Percentiles rank a stretch among this genome's conserved stretches.
Conservation (phyloP, 2,329 filamentous ascomycete species). For the Exserohilum rostratum region DNA sequence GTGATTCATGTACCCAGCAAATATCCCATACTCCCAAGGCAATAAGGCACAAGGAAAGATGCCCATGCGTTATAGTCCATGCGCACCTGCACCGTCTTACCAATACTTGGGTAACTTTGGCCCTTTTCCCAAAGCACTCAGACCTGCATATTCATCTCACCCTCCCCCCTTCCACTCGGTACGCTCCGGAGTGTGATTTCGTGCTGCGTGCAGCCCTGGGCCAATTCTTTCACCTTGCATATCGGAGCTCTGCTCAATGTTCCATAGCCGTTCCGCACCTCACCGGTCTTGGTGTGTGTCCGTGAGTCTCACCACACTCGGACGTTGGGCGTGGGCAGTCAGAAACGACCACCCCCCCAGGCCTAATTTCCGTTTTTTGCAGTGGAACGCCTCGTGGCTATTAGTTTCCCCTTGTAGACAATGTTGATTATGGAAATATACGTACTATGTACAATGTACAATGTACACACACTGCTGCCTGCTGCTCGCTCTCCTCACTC, state of each 20-base stretch:
- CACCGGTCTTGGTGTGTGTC: not conserved
- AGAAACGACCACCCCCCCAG: not conserved
- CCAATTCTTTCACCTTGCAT: too few relatives aligned
- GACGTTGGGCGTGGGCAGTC: not conserved
- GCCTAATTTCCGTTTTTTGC: not conserved
- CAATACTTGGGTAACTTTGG: not conserved
- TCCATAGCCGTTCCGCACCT: not conserved
- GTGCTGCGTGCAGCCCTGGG: not conserved
- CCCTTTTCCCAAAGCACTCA: not conserved
- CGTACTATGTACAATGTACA: too few relatives aligned
- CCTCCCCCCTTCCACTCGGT: not conserved
- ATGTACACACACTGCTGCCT: too few relatives aligned
- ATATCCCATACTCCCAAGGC: not conserved
- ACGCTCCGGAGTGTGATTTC: conserved; percentile 1
- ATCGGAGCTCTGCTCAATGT: not conserved
- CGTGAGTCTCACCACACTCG: not conserved
- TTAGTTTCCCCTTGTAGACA: too few relatives aligned
- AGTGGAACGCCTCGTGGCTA: too few relatives aligned
- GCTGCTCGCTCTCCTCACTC: not conserved
- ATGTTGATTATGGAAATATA: too few relatives aligned
- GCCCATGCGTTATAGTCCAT: not conserved
- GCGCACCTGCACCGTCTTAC: not conserved
- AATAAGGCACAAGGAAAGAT: not conserved
- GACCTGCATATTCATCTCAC: not conserved
- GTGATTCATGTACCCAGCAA: not conserved